Percentiles rank a stretch among this genome's conserved stretches.
phyloP scores from a whole-genome alignment of 2,329 filamentous ascomycete genomes.

The Talaromyces sp. region DNA sequence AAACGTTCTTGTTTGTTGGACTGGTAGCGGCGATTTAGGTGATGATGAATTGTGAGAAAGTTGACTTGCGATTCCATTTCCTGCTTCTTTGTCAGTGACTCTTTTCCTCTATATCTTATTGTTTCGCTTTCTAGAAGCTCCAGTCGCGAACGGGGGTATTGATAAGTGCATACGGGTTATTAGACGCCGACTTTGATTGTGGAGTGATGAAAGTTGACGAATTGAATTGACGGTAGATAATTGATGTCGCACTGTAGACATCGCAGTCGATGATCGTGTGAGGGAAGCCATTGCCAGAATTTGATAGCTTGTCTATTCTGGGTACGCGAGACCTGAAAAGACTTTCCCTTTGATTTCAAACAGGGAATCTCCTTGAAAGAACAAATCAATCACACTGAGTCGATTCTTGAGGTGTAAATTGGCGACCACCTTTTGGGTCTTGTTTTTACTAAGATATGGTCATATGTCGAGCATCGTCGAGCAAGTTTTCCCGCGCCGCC shows the following conservation, averaged over 20 bases:
- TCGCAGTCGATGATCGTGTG: conserved; percentile 27
- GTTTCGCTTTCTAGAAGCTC: not conserved
- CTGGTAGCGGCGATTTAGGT: conserved; percentile 20
- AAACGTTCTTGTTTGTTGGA: conserved; percentile 36
- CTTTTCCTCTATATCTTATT: not conserved
- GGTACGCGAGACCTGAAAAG: not conserved
- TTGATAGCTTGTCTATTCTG: conserved; percentile 1
- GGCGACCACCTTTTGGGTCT: conserved; percentile 1
- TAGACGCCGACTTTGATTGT: conserved; percentile 1
- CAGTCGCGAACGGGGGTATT: not conserved
- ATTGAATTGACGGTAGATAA: conserved; percentile 27
- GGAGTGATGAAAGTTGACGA: conserved; percentile 27
- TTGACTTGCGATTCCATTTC: conserved; percentile 24
- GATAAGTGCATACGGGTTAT: not conserved
- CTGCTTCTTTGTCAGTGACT: conserved; percentile 21
- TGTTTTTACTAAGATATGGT: not conserved
- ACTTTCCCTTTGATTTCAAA: not conserved
- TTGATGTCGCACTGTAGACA: conserved; percentile 36
- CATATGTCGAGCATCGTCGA: not conserved
- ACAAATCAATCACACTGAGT: not conserved
- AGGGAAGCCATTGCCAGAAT: conserved; percentile 14
- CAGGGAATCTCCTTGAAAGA: not conserved
- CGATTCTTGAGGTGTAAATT: not conserved
- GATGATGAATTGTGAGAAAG: conserved; percentile 21
- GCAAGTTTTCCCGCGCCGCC: conserved; percentile 16